Base-by-base conservation (phyloP, 2,329 filamentous ascomycete genomes). In the Ilyonectria destructans region DNA sequence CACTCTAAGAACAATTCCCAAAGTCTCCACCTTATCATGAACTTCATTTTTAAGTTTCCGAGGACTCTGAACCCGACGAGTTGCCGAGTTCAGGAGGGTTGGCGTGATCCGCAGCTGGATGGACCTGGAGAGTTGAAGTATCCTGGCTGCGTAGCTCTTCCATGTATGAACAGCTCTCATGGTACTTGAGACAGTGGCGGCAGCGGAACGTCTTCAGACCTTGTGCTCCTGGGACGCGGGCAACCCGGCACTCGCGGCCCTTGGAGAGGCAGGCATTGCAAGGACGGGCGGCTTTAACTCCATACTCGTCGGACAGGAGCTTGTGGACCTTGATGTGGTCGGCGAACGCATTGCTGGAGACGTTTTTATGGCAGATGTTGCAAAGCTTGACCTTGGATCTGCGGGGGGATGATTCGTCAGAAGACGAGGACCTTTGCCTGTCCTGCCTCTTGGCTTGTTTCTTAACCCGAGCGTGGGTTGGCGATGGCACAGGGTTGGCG, bases 151-250 rank as follows among this genome's bases (percentile, higher is more conserved):
- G 17, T 1, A 37, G 1, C 15, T 37, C 57, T 1, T 13, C 2
- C 43, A 49, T 48, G 57, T 49, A 59, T n/a, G 57, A 51, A n/a
- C 57, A 59, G 29, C 13, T 33, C 57, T 59, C 57, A 10, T 49
- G 57, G 45, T 59, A 49, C 57, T 51, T n/a, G 17, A 59, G n/a
- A 26, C 57, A 59, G n/a, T 6, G n/a, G 13, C 21, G 8, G 57
- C 57, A 59, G 15, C 57, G 57, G 29, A 49, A 51, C 7, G 57
- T 59, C n/a, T 49, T 35, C 13, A 59, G 29, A 6, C 43, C 29
- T 1, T 26, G 1, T 5, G 6, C 4, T 9, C 43, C 45, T 9
- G 57, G 57, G 3, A 17, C 6, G 6, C n/a, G 45, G 2, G 57
- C 57, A 3, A 59, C 12, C 7, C 57, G 57, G 43, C 57, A 59